phyloP scores from a whole-genome alignment of 2,329 filamentous ascomycete species.

The Pseudogymnoascus sp. region DNA sequence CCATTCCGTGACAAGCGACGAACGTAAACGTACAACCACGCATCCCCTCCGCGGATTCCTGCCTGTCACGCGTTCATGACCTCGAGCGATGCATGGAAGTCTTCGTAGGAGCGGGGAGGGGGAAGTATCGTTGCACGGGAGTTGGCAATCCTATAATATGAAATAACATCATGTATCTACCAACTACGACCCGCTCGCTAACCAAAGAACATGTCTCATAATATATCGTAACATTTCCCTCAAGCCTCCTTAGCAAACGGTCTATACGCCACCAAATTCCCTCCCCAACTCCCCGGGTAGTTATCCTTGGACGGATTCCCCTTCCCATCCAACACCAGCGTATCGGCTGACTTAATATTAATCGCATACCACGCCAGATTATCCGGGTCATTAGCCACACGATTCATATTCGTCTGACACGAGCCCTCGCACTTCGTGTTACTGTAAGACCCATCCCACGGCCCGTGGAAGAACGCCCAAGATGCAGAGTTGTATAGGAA shows the following conservation, averaged over 20 bases:
- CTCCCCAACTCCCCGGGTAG: conserved; percentile 6
- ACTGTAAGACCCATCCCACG: neutral
- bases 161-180: neutral
- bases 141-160: neutral
- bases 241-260: neutral
- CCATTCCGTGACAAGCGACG: neutral
- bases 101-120: neutral
- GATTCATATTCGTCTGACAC: conserved; percentile 7
- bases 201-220: neutral
- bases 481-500: conserved; percentile 29
- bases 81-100: neutral
- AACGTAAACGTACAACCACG: neutral
- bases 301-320: neutral
- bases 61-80: neutral
- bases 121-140: neutral
- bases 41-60: conserved; percentile 15
- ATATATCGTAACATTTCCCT: neutral
- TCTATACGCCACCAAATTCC: neutral
- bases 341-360: conserved; percentile 14
- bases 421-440: conserved; percentile 10
- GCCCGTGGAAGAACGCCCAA: conserved; percentile 32
- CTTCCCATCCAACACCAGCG: conserved; percentile 1
- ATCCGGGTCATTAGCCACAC: conserved; percentile 1
- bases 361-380: conserved; percentile 1
- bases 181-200: neutral